Base-by-base conservation (phyloP, 192 early-diverging fungal species). In the Coemansia sp. region DNA sequence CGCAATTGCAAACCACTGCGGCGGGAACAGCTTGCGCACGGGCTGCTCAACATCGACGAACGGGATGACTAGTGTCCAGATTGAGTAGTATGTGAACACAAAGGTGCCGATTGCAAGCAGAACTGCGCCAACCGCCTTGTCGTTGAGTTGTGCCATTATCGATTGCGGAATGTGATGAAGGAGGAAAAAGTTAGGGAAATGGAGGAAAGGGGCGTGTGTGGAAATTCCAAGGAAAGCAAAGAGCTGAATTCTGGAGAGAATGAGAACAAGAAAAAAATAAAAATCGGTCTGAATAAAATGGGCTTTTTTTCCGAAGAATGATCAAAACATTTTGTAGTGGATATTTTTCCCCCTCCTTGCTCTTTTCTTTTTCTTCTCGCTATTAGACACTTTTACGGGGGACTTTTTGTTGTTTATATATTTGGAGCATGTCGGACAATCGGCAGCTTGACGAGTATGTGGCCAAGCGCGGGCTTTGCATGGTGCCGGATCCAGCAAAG, bases 1-100 rank as follows among this genome's bases (percentile, higher is more conserved):
- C 39, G 89, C 89, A 65, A 98, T 92, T n/a, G 95, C 93, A 74
- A 90, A 94, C 77, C 89, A 88, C 51, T 88, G 84, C 26, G 89
- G 87, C 48, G 90, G 93, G 72, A 98, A 98, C 63, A 88, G 92
- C 32, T 67, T 71, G 51, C 91, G 89, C 26, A 92, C 68, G 7
- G 89, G 86, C 78, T 94, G 88, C 43, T 84, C 84, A 66, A 85
- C 85, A 70, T 92, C 92, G 10, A 95, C 89, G 63, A 96, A 94
- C 32, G 94, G 94, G 45, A 97, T 88, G 21, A 96, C 80, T 40
- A 97, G 85, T 2, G 91, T 90, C 95, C 95, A 97, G 55, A 90
- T 82, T 18, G 93, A 90, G 82, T 96, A 97, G 76, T 97, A 97
- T 54, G 86, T 65, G 75, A 95, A 96, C 48, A 95, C 88, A 47